Percentiles rank a stretch among this genome's conserved stretches.
These are phyloP conservation scores for Oryza brachyantha DNA, from an alignment of 176 grass and related monocot genomes.

Conservation along the genomic window DNA sequence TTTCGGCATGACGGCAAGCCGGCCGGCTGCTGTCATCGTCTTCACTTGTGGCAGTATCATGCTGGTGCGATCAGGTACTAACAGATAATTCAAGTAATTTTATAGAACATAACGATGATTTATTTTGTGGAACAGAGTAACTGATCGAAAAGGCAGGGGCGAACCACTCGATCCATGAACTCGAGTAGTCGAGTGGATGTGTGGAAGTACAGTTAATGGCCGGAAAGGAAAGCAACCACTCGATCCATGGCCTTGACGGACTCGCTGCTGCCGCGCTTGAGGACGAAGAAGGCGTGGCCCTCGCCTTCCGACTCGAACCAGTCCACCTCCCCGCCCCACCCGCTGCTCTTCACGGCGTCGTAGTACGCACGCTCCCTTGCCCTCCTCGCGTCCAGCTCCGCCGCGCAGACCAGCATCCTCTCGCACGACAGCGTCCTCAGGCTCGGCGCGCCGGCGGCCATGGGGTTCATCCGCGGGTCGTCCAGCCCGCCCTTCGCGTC, in stretches of 20 bases:
- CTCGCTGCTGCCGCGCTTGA: neutral
- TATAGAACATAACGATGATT: too few relatives aligned
- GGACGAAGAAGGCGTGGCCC: constrained; percentile 43
- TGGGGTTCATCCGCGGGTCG: constrained; percentile 56
- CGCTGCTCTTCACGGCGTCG: constrained; percentile 37
- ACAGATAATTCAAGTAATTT: too few relatives aligned
- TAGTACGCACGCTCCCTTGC: constrained; percentile 39
- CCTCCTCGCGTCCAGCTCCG: constrained; percentile 35
- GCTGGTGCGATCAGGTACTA: too few relatives aligned
- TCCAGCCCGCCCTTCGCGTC: constrained; percentile 27
- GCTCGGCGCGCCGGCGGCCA: constrained; percentile 28
- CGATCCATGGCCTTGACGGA: constrained; percentile 36
- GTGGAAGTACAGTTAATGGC: neutral
- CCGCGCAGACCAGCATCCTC: constrained; percentile 31
- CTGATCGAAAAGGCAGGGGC: too few relatives aligned
- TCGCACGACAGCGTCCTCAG: constrained; percentile 15
- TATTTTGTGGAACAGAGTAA: too few relatives aligned
- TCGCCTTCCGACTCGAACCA: constrained; percentile 44
- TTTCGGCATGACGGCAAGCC: too few relatives aligned
- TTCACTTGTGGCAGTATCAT: too few relatives aligned
- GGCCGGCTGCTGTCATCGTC: too few relatives aligned
- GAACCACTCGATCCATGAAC: too few relatives aligned
- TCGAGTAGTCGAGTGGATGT: neutral
- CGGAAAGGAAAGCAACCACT: constrained; percentile 21
- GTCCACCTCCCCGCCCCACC: constrained; percentile 41